Percentiles rank a stretch among this genome's conserved stretches.
Conservation (phyloP, 1,284 basidiomycete genomes). For the Filobasidium uniguttulatum region DNA sequence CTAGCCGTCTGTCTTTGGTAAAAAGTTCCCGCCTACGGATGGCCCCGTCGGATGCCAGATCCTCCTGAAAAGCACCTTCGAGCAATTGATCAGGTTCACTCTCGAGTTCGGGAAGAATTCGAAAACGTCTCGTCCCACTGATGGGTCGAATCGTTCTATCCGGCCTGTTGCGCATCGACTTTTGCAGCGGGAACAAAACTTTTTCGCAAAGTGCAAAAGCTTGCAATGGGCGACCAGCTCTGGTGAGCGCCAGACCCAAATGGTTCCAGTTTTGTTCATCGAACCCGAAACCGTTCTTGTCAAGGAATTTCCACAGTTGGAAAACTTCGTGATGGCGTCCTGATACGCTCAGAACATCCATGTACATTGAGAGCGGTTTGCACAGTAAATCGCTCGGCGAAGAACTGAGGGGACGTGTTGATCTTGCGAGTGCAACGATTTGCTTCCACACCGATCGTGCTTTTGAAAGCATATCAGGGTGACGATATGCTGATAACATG, state of each 20-base stretch:
- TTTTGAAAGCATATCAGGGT: constrained; percentile 45
- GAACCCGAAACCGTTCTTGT: constrained; percentile 59
- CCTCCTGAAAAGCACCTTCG: background rate
- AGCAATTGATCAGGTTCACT: too few species aligned
- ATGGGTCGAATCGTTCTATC: background rate
- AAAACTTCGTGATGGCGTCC: constrained; percentile 54
- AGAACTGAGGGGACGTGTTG: background rate
- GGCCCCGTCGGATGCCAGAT: too few species aligned
- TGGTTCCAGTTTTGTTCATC: constrained; percentile 92
- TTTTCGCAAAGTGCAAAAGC: constrained; percentile 73
- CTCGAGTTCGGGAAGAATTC: background rate
- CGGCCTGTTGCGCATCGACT: background rate
- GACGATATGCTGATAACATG: constrained; percentile 63
- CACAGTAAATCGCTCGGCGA: constrained; percentile 48
- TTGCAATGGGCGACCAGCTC: constrained; percentile 62
- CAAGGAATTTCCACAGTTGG: constrained; percentile 53
- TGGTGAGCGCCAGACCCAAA: constrained; percentile 57
- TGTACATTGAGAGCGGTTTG: constrained; percentile 68
- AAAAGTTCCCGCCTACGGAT: too few species aligned
- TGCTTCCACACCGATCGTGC: constrained; percentile 53
- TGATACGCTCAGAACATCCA: constrained; percentile 57
- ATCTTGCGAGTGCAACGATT: constrained; percentile 4
- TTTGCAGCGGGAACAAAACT: constrained; percentile 48
- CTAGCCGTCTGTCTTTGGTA: too few species aligned
- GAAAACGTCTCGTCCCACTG: background rate